Base-by-base conservation (phyloP, 345 rosid genomes). In the Kandelia obovata region DNA sequence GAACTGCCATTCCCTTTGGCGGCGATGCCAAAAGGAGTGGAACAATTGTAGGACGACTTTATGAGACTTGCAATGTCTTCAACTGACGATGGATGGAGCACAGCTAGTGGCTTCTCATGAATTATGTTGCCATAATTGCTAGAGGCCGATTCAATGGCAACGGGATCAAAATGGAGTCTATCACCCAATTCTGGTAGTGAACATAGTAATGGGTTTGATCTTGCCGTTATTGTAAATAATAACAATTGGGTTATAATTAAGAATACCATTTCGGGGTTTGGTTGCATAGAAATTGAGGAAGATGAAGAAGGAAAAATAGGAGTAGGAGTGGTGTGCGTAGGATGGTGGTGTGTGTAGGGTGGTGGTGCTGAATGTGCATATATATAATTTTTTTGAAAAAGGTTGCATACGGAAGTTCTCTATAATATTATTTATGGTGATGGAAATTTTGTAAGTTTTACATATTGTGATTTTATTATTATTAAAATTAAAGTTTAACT, bases 121-220 rank as follows among this genome's bases (percentile, higher is more conserved):
- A 77, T 62, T 17, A 77, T 72, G 67, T 72, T 67, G 1, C 80
- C 80, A 11, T 67, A 77, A 39, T 77, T 76, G 0, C 28, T 67
- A 9, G 80, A 64, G 34, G 71, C 73, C 6, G 58, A 25, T 26
- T 49, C 11, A 11, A 64, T 28, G n/a, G 70, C 46, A 11, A 15
- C 17, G 2, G 70, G 67, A 31, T 72, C 73, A 3, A 25, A 20
- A 9, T 21, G 69, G 23, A 77, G 53, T 34, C 31, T 63, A 26
- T 25, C 34, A 7, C 57, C 11, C 8, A 71, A 46, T 56, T 71
- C 68, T 0, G 57, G 53, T 55, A 62, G 31, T 39, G 68, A 53
- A 43, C 68, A 63, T 20, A 35, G 7, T 0, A 60, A 47, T 2
- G 65, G 6, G 17, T 31, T 39, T 49, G 72, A 49, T 47, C 30